phyloP scores from a whole-genome alignment of 2,329 filamentous ascomycete genomes.

The Xylaria sp. region DNA sequence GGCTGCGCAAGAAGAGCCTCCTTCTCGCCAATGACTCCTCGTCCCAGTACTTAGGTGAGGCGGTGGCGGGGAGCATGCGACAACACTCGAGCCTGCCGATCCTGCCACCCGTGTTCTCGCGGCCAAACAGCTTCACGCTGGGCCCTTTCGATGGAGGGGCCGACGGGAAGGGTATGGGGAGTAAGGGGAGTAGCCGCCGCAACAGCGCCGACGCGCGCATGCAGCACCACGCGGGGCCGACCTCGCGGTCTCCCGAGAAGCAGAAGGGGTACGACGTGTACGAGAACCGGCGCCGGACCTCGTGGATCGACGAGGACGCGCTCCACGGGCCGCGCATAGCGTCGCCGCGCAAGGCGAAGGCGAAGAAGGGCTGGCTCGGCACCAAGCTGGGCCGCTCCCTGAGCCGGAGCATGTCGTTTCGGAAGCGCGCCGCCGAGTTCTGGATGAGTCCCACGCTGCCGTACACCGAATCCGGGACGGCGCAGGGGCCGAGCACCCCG shows the following conservation, averaged over 20 bases:
- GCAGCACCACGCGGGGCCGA: slow-evolving; percentile 10
- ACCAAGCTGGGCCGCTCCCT: slow-evolving; percentile 27
- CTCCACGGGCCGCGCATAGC: slow-evolving; percentile 51
- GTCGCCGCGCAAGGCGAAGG: slow-evolving; percentile 29
- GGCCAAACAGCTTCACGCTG: slow-evolving; percentile 18
- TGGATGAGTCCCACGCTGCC: slow-evolving; percentile 36
- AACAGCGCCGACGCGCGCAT: slow-evolving; percentile 12
- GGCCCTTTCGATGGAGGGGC: not conserved
- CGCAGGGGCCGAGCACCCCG: not conserved
- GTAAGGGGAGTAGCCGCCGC: slow-evolving; percentile 1
- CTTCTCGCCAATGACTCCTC: slow-evolving; percentile 15
- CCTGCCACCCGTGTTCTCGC: slow-evolving; percentile 29
- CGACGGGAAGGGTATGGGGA: too few relatives aligned
- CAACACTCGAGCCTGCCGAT: slow-evolving; percentile 25
- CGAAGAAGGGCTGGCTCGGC: slow-evolving; percentile 28
- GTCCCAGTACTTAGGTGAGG: too few relatives aligned
- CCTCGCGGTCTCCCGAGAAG: slow-evolving; percentile 30
- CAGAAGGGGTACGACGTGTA: slow-evolving; percentile 30
- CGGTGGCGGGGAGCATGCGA: slow-evolving; percentile 9
- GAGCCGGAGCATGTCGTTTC: slow-evolving; percentile 30
- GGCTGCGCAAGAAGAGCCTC: slow-evolving; percentile 32
- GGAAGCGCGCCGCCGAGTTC: slow-evolving; percentile 19
- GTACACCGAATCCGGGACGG: slow-evolving; percentile 21
- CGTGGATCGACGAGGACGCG: slow-evolving; percentile 56
- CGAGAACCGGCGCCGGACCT: slow-evolving; percentile 36